phyloP scores from a whole-genome alignment of 805 yeast genomes.

The Pichia scutulata region DNA sequence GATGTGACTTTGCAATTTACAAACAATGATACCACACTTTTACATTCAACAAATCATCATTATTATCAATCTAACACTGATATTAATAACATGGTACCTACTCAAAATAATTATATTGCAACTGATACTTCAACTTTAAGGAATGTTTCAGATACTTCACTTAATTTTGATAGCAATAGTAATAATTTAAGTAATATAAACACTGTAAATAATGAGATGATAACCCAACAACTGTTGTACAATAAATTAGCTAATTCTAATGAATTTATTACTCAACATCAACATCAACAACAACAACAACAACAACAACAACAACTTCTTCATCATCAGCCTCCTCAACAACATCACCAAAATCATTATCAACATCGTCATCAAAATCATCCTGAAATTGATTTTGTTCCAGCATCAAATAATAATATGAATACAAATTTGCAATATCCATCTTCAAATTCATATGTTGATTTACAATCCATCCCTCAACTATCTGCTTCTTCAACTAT shows the following conservation, averaged over 20 bases:
- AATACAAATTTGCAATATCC: not conserved
- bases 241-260: not conserved
- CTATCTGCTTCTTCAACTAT: slow-evolving; percentile 4
- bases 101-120: not conserved
- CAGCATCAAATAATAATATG: not conserved
- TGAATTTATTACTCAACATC: slow-evolving; percentile 10
- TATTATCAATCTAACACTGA: not conserved
- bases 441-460: not conserved
- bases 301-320: too few species aligned
- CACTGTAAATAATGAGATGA: not conserved
- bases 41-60: not conserved
- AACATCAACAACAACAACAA: too few species aligned
- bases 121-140: not conserved
- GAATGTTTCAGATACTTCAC: not conserved
- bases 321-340: too few species aligned
- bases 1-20: slow-evolving; percentile 14
- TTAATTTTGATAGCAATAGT: slow-evolving; percentile 1
- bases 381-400: not conserved
- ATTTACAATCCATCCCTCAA: not conserved
- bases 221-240: not conserved
- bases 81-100: slow-evolving; percentile 5
- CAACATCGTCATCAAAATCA: slow-evolving; percentile 10
- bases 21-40: not conserved
- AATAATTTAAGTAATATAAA: not conserved
- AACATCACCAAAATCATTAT: too few species aligned